Conservation (phyloP, 2,329 filamentous ascomycete species). For the Zasmidium angulare region DNA sequence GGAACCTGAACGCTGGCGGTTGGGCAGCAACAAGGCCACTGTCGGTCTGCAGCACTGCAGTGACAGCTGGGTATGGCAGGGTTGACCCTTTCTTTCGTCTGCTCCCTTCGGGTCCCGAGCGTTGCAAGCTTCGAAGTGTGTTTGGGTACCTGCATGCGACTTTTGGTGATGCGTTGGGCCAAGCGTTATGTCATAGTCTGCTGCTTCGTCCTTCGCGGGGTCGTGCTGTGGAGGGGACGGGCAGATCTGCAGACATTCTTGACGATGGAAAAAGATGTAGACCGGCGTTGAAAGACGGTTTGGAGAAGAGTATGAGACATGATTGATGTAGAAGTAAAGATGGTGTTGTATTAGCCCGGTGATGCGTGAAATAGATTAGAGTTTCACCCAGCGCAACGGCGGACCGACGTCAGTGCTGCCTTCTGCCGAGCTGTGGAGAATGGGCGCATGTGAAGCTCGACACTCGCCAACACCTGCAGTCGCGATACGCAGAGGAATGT, state of each 20-base stretch:
- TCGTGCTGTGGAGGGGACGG: background rate
- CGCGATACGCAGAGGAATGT: background rate
- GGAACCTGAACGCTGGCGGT: too few relatives aligned
- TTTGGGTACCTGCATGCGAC: too few relatives aligned
- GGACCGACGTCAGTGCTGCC: background rate
- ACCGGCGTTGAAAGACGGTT: too few relatives aligned
- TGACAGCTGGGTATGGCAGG: too few relatives aligned
- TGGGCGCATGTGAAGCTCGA: background rate
- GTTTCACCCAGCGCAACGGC: background rate
- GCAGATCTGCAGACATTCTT: background rate
- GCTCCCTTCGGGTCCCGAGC: too few relatives aligned
- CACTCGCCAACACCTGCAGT: background rate
- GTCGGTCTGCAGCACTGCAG: too few relatives aligned
- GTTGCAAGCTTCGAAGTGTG: too few relatives aligned
- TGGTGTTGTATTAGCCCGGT: background rate
- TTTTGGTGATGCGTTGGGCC: too few relatives aligned
- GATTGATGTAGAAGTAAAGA: background rate
- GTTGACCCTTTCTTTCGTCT: too few relatives aligned
- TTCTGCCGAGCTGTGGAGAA: background rate
- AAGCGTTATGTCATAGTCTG: background rate
- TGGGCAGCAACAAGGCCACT: too few relatives aligned
- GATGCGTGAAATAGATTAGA: background rate
- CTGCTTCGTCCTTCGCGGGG: background rate
- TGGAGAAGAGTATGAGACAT: background rate
- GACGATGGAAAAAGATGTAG: background rate